Conservation (phyloP, 1,139 yeast species). For the Hemisphaericaspora xylanilytica region DNA sequence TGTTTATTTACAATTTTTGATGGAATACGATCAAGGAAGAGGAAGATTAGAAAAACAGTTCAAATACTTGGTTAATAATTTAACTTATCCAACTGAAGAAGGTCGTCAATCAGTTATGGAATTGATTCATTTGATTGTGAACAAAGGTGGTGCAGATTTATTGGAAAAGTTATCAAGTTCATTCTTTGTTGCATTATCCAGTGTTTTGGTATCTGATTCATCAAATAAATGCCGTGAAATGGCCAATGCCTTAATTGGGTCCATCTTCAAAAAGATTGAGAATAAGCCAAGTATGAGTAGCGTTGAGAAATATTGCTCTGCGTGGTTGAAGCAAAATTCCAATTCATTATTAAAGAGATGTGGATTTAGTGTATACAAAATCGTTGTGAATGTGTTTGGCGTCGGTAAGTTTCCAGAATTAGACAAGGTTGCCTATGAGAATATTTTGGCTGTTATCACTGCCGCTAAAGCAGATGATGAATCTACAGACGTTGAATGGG, state of each 20-base stretch:
- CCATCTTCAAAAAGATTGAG: conserved; percentile 51
- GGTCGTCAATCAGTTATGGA: conserved; percentile 95
- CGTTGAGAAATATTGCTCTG: conserved; percentile 56
- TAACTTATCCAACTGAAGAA: conserved; percentile 78
- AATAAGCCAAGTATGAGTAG: conserved; percentile 30
- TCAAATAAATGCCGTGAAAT: conserved; percentile 81
- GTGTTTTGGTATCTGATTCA: conserved; percentile 76
- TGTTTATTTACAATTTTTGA: conserved; percentile 78
- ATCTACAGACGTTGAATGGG: conserved; percentile 59
- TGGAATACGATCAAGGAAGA: conserved; percentile 93
- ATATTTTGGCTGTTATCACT: conserved; percentile 38
- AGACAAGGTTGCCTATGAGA: conserved; percentile 38
- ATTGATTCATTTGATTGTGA: conserved; percentile 65
- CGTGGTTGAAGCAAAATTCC: conserved; percentile 66
- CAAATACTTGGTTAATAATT: conserved; percentile 75
- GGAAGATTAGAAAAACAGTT: conserved; percentile 83
- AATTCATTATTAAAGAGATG: conserved; percentile 64
- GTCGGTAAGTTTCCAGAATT: conserved; percentile 33
- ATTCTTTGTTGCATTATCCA: conserved; percentile 78
- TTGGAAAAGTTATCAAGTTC: conserved; percentile 64
- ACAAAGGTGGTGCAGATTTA: conserved; percentile 63
- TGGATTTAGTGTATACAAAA: conserved; percentile 71
- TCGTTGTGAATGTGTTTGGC: conserved; percentile 55
- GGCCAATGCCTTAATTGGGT: conserved; percentile 64
- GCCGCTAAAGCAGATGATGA: conserved; percentile 23